A percentile compares a stretch with the other conserved stretches of the same genome.
Conservation (phyloP, 2,329 filamentous ascomycete genomes). For the Penicillium sp. region DNA sequence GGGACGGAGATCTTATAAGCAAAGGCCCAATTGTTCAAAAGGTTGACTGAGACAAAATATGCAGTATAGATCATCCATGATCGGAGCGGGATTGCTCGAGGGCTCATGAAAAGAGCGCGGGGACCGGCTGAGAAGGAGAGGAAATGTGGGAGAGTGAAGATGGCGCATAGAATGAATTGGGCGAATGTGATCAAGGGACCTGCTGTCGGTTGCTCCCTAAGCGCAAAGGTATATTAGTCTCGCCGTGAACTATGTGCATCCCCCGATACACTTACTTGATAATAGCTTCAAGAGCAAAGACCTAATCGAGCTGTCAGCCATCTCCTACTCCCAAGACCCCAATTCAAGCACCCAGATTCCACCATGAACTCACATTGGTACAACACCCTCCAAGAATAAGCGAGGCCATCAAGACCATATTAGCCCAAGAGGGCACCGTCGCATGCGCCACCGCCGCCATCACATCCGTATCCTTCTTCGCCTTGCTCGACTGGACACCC, state of each 20-base stretch:
- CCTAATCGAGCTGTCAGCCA: constrained; percentile 57
- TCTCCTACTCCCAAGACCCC: background rate
- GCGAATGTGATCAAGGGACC: constrained; percentile 87
- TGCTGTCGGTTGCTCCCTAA: constrained; percentile 79
- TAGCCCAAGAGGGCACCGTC: constrained; percentile 65
- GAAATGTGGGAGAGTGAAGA: constrained; percentile 77
- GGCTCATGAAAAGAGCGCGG: constrained; percentile 74
- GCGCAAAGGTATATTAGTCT: background rate
- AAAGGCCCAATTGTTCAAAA: constrained; percentile 97
- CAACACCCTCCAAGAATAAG: constrained; percentile 97
- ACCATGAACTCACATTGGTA: constrained; percentile 72
- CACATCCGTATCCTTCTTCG: constrained; percentile 27
- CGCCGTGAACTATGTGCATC: background rate
- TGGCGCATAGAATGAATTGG: constrained; percentile 82
- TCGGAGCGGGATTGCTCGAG: constrained; percentile 78
- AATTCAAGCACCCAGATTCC: constrained; percentile 12
- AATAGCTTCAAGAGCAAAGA: constrained; percentile 95
- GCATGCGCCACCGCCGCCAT: constrained; percentile 40
- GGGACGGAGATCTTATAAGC: constrained; percentile 96
- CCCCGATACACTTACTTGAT: constrained; percentile 72
- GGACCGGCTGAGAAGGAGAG: constrained; percentile 66
- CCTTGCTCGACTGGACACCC: background rate
- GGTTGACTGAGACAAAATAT: constrained; percentile 91
- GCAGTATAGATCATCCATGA: constrained; percentile 89
- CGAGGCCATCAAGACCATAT: constrained; percentile 71